A percentile compares a stretch with the other conserved stretches of the same genome.
Conservation (phyloP, 208 protist species). For the Leishmania mexicana region DNA sequence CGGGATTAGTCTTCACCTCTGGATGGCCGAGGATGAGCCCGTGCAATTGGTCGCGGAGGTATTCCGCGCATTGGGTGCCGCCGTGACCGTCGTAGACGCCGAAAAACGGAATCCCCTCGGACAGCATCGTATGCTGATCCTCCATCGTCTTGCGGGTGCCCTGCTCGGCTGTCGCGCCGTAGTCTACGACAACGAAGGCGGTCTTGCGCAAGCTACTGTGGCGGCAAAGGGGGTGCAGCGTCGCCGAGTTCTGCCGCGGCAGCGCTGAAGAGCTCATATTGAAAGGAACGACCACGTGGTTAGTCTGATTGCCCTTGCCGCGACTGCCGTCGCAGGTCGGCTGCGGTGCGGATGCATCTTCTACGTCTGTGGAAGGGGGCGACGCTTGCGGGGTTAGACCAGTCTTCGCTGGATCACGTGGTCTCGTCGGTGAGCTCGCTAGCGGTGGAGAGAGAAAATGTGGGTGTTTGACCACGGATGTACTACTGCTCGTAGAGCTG, state of each 20-base stretch:
- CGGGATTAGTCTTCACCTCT: slow-evolving; percentile 64
- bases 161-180: slow-evolving; percentile 82
- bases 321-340: not conserved
- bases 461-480: slow-evolving; percentile 11
- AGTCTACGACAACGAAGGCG: slow-evolving; percentile 73
- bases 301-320: not conserved
- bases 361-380: not conserved
- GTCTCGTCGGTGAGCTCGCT: not conserved
- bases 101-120: slow-evolving; percentile 84
- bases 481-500: slow-evolving; percentile 24
- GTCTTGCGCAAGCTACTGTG: slow-evolving; percentile 38
- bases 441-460: slow-evolving; percentile 15
- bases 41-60: slow-evolving; percentile 83
- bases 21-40: slow-evolving; percentile 66
- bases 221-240: slow-evolving; percentile 20
- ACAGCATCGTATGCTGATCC: slow-evolving; percentile 87
- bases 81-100: slow-evolving; percentile 91
- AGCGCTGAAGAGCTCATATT: not conserved
- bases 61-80: slow-evolving; percentile 85
- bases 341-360: not conserved
- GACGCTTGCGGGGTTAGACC: not conserved
- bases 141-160: slow-evolving; percentile 88
- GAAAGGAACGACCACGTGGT: slow-evolving; percentile 1
- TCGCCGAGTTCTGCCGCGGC: slow-evolving; percentile 25
- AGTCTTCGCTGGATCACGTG: not conserved